Evolutionary conservation across 495 filamentous ascomycete species (phyloP).

Genomic region (Lophiostoma macrostomum): DNA sequence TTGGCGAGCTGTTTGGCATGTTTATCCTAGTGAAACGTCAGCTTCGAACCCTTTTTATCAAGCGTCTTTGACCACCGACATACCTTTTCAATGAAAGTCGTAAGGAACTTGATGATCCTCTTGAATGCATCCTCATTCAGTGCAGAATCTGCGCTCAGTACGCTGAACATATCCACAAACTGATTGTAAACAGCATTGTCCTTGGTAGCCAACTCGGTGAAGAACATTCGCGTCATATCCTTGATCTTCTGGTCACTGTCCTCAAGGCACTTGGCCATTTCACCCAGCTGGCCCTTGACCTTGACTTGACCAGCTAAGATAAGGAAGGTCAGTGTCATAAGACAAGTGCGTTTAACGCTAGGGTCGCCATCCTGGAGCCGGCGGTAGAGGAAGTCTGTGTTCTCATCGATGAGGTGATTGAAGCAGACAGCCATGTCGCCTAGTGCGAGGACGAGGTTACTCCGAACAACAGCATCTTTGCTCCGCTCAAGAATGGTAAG

Average conservation of each 20-base stretch:
- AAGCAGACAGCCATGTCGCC: constrained; percentile 99
- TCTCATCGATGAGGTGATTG: constrained; percentile 98
- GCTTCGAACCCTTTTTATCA: too few relatives aligned
- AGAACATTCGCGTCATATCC: constrained; percentile 96
- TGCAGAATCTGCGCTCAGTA: constrained; percentile 75
- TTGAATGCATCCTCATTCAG: constrained; percentile 81
- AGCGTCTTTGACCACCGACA: too few relatives aligned
- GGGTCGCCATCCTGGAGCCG: constrained; percentile 83
- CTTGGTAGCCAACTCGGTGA: constrained; percentile 92
- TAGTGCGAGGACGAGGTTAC: constrained; percentile 93
- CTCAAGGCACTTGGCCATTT: constrained; percentile 99
- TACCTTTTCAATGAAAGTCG: constrained; percentile 97
- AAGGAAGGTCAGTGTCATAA: constrained; percentile 97
- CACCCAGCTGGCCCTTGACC: constrained; percentile 98
- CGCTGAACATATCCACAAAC: constrained; percentile 97
- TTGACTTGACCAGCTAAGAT: constrained; percentile 98
- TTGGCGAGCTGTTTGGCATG: constrained; percentile 93
- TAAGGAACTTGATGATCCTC: constrained; percentile 85
- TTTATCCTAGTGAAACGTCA: constrained; percentile 82
- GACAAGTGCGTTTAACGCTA: constrained; percentile 92
- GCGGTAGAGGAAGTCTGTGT: constrained; percentile 96
- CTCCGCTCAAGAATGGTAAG: constrained; percentile 98
- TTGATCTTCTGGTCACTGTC: constrained; percentile 90
- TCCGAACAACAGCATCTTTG: constrained; percentile 80
- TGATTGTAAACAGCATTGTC: constrained; percentile 99